Conservation (phyloP, 1,139 yeast species). For the Scheffersomyces segobiensis region DNA sequence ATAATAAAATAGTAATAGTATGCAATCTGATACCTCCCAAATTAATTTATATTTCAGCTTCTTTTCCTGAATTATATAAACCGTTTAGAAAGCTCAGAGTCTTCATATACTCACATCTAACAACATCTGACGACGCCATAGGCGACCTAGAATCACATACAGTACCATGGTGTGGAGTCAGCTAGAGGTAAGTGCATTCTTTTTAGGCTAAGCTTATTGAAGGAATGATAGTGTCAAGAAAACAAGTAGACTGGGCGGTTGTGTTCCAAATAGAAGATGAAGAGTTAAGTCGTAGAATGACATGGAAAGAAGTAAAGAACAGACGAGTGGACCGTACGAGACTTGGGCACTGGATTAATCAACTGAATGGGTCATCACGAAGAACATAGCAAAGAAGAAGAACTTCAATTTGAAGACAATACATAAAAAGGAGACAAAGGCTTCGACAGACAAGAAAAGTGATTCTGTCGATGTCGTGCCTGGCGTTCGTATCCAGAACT, state of each 20-base stretch:
- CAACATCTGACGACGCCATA: not conserved
- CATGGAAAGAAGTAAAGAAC: not conserved
- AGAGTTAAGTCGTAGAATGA: not conserved
- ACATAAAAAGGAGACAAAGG: no score
- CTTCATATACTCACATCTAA: not conserved
- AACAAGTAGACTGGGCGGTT: not conserved
- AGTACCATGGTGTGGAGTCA: conserved; percentile 39
- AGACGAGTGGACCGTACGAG: not conserved
- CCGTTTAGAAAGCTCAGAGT: not conserved
- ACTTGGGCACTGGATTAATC: not conserved
- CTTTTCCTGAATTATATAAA: not conserved
- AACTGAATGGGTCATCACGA: not conserved
- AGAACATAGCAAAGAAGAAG: not conserved
- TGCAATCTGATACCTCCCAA: not conserved
- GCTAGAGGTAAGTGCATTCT: conserved; percentile 33
- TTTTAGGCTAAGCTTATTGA: not conserved
- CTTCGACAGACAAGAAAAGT: not conserved
- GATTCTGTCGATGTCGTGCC: not conserved
- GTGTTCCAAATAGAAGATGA: not conserved
- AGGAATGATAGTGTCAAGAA: not conserved
- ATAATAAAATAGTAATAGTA: not conserved
- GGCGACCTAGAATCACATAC: not conserved
- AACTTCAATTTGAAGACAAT: not conserved
- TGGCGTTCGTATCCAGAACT: not conserved
- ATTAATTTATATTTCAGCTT: not conserved